Base-by-base conservation (phyloP, 306 rosid species). In the Cucurbita maxima region DNA sequence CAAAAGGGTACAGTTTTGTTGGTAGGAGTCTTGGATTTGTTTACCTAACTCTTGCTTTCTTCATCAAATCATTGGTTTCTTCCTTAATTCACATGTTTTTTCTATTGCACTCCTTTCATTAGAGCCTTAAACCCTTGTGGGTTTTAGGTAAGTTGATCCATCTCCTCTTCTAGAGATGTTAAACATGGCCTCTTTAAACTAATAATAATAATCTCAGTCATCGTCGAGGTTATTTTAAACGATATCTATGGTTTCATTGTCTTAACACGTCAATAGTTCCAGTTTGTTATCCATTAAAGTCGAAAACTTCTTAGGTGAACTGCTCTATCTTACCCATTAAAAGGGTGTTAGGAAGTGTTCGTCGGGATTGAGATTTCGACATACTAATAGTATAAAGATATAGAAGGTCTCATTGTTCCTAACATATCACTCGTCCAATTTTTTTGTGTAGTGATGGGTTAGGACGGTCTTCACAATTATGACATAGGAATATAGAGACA, bases 1-100 rank as follows among this genome's bases (percentile, higher is more conserved):
- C 36, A 18, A 41, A 64, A 64, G 37, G 71, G 73, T 68, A 68
- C 73, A 68, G 73, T 68, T 68, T 68, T 68, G 73, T 68, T 68
- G 73, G 73, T 68, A 68, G 73, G 41, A 68, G 52, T 52, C 40
- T 68, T 68, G 73, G 73, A 68, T 68, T 68, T 68, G 19, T 68
- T 47, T 47, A 68, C 73, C 73, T 68, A 68, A 68, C 73, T 22
- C 25, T 45, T 68, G 19, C 25, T 48, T 63, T 63, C 16, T 64
- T 41, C 52, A 10, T 66, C 34, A 45, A 45, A 45, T 47, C 18
- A 68, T 68, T 45, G 41, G 20, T 45, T 68, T 68, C 14, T 19
- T 64, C 37, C 73, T 48, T 68, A 68, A 68, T 68, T 45, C 56
- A 45, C 73, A 45, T 47, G 56, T 45, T 68, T 68, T 68, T 68